Conservation (phyloP, 2,329 filamentous ascomycete species). For the Malbranchea zuffiana region DNA sequence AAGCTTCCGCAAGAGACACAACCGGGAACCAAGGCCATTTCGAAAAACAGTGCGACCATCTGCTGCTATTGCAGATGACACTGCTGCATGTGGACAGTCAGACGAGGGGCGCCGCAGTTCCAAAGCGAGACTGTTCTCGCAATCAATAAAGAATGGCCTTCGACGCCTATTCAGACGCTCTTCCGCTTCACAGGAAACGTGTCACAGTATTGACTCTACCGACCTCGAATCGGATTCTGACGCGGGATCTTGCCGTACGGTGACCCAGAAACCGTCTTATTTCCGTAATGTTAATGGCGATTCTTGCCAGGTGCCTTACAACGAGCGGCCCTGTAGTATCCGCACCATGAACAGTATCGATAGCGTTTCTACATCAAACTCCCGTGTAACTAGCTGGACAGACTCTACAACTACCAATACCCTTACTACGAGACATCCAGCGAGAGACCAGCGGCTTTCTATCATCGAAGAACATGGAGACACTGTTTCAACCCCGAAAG, state of each 20-base stretch:
- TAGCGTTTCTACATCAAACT: conserved; percentile 28
- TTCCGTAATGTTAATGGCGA: too few relatives aligned
- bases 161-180: conserved; percentile 32
- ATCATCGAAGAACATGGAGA: conserved; percentile 35
- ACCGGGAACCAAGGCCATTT: conserved; percentile 19
- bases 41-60: conserved; percentile 27
- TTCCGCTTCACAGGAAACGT: conserved; percentile 15
- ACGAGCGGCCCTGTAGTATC: conserved; percentile 16
- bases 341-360: conserved; percentile 22
- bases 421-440: conserved; percentile 23
- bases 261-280: too few relatives aligned
- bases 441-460: conserved; percentile 30
- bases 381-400: conserved; percentile 41
- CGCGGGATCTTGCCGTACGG: not conserved
- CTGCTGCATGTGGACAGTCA: conserved; percentile 15
- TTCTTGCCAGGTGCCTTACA: too few relatives aligned
- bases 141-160: conserved; percentile 33
- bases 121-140: conserved; percentile 31
- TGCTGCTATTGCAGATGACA: not conserved
- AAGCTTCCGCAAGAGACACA: not conserved
- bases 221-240: conserved; percentile 11
- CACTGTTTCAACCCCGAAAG: conserved; percentile 19
- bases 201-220: conserved; percentile 19
- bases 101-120: conserved; percentile 14
- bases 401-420: conserved; percentile 37